Base-by-base conservation (phyloP, 2,329 filamentous ascomycete species). In the Curvularia sp. region DNA sequence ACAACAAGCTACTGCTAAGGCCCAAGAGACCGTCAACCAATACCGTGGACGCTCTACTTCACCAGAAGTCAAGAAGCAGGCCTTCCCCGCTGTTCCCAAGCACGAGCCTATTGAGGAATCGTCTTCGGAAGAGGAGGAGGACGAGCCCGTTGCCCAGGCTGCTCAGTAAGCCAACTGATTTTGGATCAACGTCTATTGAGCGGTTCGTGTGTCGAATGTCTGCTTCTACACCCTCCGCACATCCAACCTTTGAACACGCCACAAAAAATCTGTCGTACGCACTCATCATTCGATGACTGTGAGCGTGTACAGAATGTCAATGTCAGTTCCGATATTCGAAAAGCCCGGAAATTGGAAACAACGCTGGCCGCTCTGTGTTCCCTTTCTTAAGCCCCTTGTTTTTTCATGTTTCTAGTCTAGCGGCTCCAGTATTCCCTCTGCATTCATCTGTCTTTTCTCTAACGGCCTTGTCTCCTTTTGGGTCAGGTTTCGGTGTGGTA, bases 1-100 rank as follows among this genome's bases (percentile, higher is more conserved):
- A 51, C 83, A 82, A 63, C 84, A 88, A 64, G 88, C 87, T 76
- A 84, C 82, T 60, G 77, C 79, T 70, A 86, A 87, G 78, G 87
- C 86, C 41, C 83, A 86, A 69, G 85, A 85, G 58, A 74, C 73
- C 5, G 74, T 78, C 61, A 75, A 75, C 64, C 69, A 74, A 57
- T 76, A 77, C 63, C 75, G 75, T 62, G 74, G 74, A 53, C 74
- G 73, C 43, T 75, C 75, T 47, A 59, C 72, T 38, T 76, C 74
- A 5, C 74, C 75, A n/a, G 74, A 77, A 54, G 66, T 63, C 46
- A 63, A 63, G 61, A 61, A 58, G 53, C 61, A 58, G 63, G 63
- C 63, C 24, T 56, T 66, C 53, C 59, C 67, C 8, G 49, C 61
- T 44, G 65, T 57, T 22, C 62, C 67, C 28, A 63, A 55, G 46